Evolutionary conservation across 169 alveolate genomes (phyloP).

Genomic region (Toxoplasma gondii): DNA sequence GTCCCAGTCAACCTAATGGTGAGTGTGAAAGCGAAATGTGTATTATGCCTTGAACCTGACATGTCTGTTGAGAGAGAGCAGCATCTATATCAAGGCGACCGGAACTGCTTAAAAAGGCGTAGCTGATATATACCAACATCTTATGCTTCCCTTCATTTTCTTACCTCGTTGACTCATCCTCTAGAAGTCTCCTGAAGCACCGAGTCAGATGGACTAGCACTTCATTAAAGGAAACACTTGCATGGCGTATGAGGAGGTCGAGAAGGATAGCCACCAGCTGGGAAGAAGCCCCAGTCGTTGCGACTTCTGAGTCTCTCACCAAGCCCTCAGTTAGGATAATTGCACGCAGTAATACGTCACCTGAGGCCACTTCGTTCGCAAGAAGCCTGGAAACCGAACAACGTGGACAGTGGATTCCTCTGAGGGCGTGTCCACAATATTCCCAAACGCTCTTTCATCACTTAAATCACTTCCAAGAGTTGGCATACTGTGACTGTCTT

Average conservation of each 20-base stretch:
- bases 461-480: too few species aligned
- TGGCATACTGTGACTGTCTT: too few species aligned
- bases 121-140: too few species aligned
- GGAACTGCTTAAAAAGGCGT: too few species aligned
- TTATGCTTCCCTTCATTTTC: neutral
- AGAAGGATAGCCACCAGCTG: neutral
- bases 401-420: too few species aligned
- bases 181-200: neutral
- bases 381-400: neutral
- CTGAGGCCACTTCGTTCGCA: neutral
- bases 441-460: too few species aligned
- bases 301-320: neutral
- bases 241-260: neutral
- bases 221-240: neutral
- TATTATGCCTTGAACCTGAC: too few species aligned
- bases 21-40: too few species aligned
- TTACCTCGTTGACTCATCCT: constrained; percentile 3
- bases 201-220: neutral
- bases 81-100: too few species aligned
- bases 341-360: neutral
- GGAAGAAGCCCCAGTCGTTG: neutral
- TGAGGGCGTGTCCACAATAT: too few species aligned
- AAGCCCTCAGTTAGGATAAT: neutral
- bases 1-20: too few species aligned
- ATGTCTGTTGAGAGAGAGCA: too few species aligned